Evolutionary conservation across 768 basidiomycete genomes (phyloP).

Genomic region (Leccinum uliginosum): DNA sequence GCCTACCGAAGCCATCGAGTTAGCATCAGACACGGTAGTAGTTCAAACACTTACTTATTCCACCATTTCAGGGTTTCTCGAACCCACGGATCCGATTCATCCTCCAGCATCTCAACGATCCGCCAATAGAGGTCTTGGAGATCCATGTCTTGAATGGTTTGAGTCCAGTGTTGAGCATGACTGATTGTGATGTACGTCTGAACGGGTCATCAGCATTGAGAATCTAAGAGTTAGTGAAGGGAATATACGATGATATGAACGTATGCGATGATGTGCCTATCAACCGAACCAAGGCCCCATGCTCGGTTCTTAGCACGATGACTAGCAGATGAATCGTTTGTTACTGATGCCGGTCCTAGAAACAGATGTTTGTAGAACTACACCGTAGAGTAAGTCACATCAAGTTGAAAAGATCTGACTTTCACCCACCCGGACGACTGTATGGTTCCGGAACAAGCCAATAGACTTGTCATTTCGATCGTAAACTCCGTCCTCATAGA

Average conservation of each 20-base stretch:
- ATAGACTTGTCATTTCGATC: not conserved
- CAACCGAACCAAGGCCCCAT: not conserved
- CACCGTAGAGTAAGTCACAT: not conserved
- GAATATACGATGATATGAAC: not conserved
- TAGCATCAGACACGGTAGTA: not conserved
- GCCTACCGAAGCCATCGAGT: not conserved
- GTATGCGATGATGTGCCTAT: not conserved
- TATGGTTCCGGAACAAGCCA: conserved; percentile 1
- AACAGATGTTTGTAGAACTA: conserved; percentile 6
- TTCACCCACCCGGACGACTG: not conserved
- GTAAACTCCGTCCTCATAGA: not conserved
- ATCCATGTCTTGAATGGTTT: not conserved
- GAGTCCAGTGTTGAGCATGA: not conserved
- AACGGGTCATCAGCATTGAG: not conserved
- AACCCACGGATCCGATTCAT: not conserved
- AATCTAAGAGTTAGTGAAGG: not conserved
- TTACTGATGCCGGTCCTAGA: not conserved
- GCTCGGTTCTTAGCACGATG: not conserved
- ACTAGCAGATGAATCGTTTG: not conserved
- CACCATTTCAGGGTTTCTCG: not conserved
- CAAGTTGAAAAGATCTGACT: not conserved
- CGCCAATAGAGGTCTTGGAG: conserved; percentile 1
- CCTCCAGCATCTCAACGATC: not conserved
- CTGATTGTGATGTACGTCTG: conserved; percentile 1
- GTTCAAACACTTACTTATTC: not conserved